Evolutionary conservation across 78 protist species (phyloP), one percentile per base, ranked within the genome.

Genomic region (Guillardia theta): DNA sequence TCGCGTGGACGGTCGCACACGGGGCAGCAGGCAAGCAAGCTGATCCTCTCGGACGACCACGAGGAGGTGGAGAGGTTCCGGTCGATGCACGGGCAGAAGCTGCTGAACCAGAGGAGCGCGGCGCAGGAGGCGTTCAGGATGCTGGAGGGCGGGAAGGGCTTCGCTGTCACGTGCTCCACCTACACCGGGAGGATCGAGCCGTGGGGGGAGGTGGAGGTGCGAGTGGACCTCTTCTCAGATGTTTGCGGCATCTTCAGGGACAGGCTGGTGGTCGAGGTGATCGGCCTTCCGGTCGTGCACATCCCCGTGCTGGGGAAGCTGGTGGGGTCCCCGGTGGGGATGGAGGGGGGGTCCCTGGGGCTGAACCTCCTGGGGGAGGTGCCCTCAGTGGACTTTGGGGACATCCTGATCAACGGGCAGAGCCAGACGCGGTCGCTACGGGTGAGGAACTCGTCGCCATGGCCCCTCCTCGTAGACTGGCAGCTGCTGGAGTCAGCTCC

Each of bases 151-250:
- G 83, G 83, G 10, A 70, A 70, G 8, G 83, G 83, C 83, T 15
- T 70, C 21, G 83, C 36, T 3, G 36, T 70, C 83, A 70, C 83
- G 45, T 70, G 83, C 83, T 70, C 83, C 36, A 12, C 83, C 46
- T 70, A 70, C 41, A 33, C 83, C 10, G 83, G 83, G n/a, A 18
- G 21, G 41, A 43, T 70, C 0, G 46, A 36, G 9, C 46, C 83
- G 6, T 70, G 83, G 83, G 83, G 83, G 27, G 83, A 70, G 41
- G 83, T 70, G 33, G 83, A 70, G 83, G 8, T 70, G 41, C 83
- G 83, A 3, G 83, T 70, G 4, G 83, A 70, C 83, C 15, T 70
- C 46, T 70, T 9, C 41, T 70, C 83, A 4, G 83, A 70, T 24
- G 36, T 70, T 36, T 70, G 83, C 83, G 83, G 83, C 83, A 24